Percentiles rank a stretch among this genome's conserved stretches.
phyloP scores from a whole-genome alignment of 2,329 filamentous ascomycete species.

The Claviceps africana region DNA sequence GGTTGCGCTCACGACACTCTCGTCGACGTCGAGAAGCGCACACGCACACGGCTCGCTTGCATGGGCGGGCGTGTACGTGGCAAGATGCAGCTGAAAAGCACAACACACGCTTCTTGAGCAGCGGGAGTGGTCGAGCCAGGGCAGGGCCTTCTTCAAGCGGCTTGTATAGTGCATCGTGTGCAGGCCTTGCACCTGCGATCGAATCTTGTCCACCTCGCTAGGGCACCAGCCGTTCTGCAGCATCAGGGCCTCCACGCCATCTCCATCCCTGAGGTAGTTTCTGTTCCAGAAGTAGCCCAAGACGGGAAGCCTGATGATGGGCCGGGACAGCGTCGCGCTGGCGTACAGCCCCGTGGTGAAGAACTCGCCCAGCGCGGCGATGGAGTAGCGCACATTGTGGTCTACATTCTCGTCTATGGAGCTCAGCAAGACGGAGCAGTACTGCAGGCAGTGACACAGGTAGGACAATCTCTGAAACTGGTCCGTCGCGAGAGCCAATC shows the following conservation, averaged over 20 bases:
- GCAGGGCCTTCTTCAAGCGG: slow-evolving; percentile 8
- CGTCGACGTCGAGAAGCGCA: slow-evolving; percentile 10
- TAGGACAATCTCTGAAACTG: slow-evolving; percentile 7
- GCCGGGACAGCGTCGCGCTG: neutral
- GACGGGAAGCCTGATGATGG: slow-evolving; percentile 6
- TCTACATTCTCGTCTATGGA: slow-evolving; percentile 10
- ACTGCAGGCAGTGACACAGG: slow-evolving; percentile 10
- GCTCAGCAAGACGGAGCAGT: slow-evolving; percentile 8
- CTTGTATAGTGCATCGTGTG: slow-evolving; percentile 13
- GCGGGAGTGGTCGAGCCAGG: slow-evolving; percentile 10
- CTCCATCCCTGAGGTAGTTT: slow-evolving; percentile 8
- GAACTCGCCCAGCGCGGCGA: slow-evolving; percentile 16
- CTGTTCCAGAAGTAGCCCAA: slow-evolving; percentile 10
- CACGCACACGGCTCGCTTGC: slow-evolving; percentile 10
- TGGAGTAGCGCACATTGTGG: slow-evolving; percentile 13
- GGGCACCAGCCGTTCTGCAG: slow-evolving; percentile 17
- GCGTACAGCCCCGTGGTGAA: slow-evolving; percentile 8
- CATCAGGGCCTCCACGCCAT: slow-evolving; percentile 14
- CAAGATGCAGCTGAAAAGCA: slow-evolving; percentile 17
- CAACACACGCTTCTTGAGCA: slow-evolving; percentile 15
- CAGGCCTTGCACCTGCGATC: slow-evolving; percentile 10
- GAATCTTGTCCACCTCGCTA: slow-evolving; percentile 17
- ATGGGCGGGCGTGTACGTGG: slow-evolving; percentile 15
- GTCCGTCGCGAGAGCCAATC: slow-evolving; percentile 5
- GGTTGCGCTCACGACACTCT: slow-evolving; percentile 7